These are phyloP conservation scores for Calonectria multiphialidica DNA, from an alignment of 2,329 filamentous ascomycete genomes.

Conservation along the genomic window DNA sequence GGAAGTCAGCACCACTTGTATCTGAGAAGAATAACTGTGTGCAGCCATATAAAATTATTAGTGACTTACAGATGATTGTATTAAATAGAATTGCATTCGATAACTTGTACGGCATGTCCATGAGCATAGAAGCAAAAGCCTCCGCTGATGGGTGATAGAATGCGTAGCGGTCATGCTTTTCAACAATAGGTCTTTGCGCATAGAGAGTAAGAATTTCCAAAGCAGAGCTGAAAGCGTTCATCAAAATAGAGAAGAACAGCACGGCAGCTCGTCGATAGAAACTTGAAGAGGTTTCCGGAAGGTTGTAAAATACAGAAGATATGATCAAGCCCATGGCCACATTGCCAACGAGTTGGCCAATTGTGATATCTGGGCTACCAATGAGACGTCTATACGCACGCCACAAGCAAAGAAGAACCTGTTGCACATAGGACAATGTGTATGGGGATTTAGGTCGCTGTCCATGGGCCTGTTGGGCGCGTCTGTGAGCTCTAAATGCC, in stretches of 20 bases:
- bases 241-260: constrained; percentile 87
- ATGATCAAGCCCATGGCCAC: constrained; percentile 82
- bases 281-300: constrained; percentile 72
- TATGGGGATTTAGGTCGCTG: constrained; percentile 81
- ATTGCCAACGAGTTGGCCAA: constrained; percentile 78
- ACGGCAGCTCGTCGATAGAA: constrained; percentile 85
- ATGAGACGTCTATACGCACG: constrained; percentile 82
- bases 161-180: constrained; percentile 89
- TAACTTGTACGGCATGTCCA: constrained; percentile 84
- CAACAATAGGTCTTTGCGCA: constrained; percentile 89
- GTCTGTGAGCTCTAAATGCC: constrained; percentile 65
- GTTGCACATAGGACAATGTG: constrained; percentile 81
- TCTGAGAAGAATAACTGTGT: no score
- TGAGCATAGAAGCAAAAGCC: constrained; percentile 88
- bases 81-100: constrained; percentile 81
- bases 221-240: constrained; percentile 85
- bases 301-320: constrained; percentile 83
- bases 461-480: constrained; percentile 65
- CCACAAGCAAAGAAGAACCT: constrained; percentile 82
- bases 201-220: constrained; percentile 89
- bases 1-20: no score
- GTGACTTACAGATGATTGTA: constrained; percentile 49
- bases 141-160: constrained; percentile 94
- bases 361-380: constrained; percentile 81
- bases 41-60: no score